Conservation (phyloP, 345 rosid genomes). For the Nasturtium officinale region DNA sequence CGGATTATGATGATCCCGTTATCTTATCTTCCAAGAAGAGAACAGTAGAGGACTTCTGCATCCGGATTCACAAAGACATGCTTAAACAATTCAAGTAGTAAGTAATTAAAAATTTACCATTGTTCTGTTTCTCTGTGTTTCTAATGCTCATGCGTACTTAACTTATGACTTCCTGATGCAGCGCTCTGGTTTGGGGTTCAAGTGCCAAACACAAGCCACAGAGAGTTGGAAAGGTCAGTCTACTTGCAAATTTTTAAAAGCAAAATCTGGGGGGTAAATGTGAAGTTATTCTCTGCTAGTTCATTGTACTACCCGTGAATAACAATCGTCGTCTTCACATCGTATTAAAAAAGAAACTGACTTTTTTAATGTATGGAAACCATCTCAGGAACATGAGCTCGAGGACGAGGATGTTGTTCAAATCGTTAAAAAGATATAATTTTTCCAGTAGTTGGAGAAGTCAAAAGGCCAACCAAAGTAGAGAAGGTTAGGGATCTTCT, state of each 20-base stretch:
- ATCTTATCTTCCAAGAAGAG: conserved; percentile 84
- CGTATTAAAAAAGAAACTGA: background rate
- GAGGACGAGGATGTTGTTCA: conserved; percentile 99
- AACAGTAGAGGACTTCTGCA: conserved; percentile 91
- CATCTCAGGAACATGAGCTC: conserved; percentile 87
- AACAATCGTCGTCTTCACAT: background rate
- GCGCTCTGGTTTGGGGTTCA: conserved; percentile 98
- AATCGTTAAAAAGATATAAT: conserved; percentile 87
- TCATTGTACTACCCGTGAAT: background rate
- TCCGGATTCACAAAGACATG: conserved; percentile 92
- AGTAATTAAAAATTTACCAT: conserved; percentile 43
- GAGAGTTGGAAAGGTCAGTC: conserved; percentile 93
- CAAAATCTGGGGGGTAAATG: background rate
- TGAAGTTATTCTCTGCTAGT: background rate
- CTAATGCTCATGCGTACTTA: background rate
- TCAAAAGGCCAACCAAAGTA: background rate
- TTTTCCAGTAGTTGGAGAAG: conserved; percentile 12
- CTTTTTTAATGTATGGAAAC: conserved; percentile 17
- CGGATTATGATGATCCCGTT: conserved; percentile 96
- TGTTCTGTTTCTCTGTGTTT: conserved; percentile 6
- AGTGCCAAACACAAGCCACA: conserved; percentile 98
- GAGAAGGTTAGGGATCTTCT: conserved; percentile 21
- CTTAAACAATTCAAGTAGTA: conserved; percentile 89
- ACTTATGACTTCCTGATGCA: conserved; percentile 39
- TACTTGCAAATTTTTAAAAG: conserved; percentile 1